A percentile compares a stretch with the other conserved stretches of the same genome.
Conservation (phyloP, 2,329 filamentous ascomycete species). For the Sporothrix brunneoviolacea region DNA sequence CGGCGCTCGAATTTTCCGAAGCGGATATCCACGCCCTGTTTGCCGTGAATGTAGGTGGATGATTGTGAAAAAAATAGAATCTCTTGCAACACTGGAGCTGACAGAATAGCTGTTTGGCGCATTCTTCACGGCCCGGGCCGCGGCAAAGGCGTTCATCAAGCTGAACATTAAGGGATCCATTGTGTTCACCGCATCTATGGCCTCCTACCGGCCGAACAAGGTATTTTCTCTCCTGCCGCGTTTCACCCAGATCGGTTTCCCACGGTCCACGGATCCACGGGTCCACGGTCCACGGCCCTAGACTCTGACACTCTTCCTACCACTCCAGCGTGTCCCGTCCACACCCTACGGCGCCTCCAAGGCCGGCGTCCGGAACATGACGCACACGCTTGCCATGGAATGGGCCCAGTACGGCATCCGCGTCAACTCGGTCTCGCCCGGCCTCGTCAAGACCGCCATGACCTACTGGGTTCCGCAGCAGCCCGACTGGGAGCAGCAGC, state of each 20-base stretch:
- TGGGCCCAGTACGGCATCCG: constrained; percentile 40
- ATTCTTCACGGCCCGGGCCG: constrained; percentile 39
- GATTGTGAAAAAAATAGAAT: no score
- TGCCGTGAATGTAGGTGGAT: constrained; percentile 44
- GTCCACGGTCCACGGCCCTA: no score
- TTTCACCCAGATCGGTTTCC: no score
- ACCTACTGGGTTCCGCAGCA: constrained; percentile 45
- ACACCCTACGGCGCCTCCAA: constrained; percentile 42
- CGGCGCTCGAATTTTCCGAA: constrained; percentile 36
- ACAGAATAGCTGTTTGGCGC: no score
- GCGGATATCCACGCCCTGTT: constrained; percentile 34
- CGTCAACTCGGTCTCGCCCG: constrained; percentile 41
- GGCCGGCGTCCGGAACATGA: constrained; percentile 56
- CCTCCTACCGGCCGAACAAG: constrained; percentile 41
- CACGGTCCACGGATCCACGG: no score
- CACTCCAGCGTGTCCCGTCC: no score
- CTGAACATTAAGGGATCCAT: constrained; percentile 30
- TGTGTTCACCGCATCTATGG: constrained; percentile 43
- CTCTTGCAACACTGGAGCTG: no score
- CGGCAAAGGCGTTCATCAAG: constrained; percentile 35
- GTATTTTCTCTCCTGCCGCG: no score
- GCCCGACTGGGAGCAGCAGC: constrained; percentile 49
- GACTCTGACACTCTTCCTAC: no score
- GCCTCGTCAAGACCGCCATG: constrained; percentile 37
- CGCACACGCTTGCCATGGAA: constrained; percentile 33